A percentile compares a stretch with the other conserved stretches of the same genome.
These are phyloP conservation scores for Dactylonectria estremocensis DNA, from an alignment of 2,329 filamentous ascomycete species.

Conservation along the genomic window DNA sequence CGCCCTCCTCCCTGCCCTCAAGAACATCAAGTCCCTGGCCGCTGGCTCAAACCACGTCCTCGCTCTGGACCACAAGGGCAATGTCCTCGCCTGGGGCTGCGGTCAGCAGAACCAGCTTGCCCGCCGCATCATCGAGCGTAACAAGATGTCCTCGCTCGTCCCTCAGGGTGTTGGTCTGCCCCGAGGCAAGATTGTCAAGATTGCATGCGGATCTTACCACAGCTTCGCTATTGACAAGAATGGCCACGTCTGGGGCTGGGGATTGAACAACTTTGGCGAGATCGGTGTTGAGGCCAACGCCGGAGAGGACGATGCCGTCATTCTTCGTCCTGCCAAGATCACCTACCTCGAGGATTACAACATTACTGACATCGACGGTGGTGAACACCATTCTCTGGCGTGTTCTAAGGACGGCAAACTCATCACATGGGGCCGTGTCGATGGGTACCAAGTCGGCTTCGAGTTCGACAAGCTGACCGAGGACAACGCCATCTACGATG, in stretches of 20 bases:
- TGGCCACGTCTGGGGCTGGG: slow-evolving; percentile 85
- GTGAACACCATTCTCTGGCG: slow-evolving; percentile 81
- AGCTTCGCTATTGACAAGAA: slow-evolving; percentile 83
- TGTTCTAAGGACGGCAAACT: slow-evolving; percentile 71
- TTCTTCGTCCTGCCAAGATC: slow-evolving; percentile 80
- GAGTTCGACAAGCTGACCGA: slow-evolving; percentile 64
- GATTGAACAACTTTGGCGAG: slow-evolving; percentile 89
- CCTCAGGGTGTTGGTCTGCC: slow-evolving; percentile 71
- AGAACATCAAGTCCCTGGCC: slow-evolving; percentile 75
- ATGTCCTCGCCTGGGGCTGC: slow-evolving; percentile 80
- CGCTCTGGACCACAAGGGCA: slow-evolving; percentile 75
- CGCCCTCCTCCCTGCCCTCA: slow-evolving; percentile 72
- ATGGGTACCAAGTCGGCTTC: slow-evolving; percentile 69
- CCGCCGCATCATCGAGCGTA: slow-evolving; percentile 73
- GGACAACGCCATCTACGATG: slow-evolving; percentile 74
- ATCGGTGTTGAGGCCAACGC: slow-evolving; percentile 75
- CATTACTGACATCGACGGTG: slow-evolving; percentile 80
- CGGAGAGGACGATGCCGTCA: slow-evolving; percentile 71
- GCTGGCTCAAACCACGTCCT: slow-evolving; percentile 81
- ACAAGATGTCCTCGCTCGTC: slow-evolving; percentile 73
- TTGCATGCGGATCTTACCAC: slow-evolving; percentile 82
- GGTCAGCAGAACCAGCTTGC: slow-evolving; percentile 77
- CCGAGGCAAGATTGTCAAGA: slow-evolving; percentile 71
- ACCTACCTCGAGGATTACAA: slow-evolving; percentile 73
- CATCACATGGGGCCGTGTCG: slow-evolving; percentile 73